phyloP scores from a whole-genome alignment of 257 asterid species.

The Lycium ferocissimum region DNA sequence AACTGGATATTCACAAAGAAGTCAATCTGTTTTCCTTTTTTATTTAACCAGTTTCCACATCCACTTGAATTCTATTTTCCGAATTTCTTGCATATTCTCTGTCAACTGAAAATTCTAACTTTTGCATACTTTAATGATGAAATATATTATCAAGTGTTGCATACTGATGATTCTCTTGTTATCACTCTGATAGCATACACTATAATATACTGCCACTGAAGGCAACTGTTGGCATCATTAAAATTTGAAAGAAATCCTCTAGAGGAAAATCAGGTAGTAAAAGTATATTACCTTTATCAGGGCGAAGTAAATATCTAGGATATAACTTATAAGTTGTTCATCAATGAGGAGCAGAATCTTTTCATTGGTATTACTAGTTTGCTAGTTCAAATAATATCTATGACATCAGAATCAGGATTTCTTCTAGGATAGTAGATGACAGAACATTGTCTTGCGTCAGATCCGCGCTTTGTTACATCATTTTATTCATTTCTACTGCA shows the following conservation, averaged over 20 bases:
- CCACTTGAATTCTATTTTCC: conserved; percentile 4
- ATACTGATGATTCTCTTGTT: conserved; percentile 2
- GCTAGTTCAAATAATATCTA: conserved; percentile 19
- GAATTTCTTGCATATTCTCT: not conserved
- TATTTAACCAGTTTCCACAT: not conserved
- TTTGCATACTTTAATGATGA: not conserved
- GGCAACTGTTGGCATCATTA: not conserved
- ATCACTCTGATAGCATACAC: not conserved
- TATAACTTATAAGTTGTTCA: conserved; percentile 13
- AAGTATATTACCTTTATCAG: conserved; percentile 4
- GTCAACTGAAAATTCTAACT: not conserved
- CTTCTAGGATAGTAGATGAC: conserved; percentile 30
- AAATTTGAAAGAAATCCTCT: not conserved
- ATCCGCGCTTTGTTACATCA: conserved; percentile 37
- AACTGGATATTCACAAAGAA: not conserved
- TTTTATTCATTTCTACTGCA: conserved; percentile 1
- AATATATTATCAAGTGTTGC: not conserved
- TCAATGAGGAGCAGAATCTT: not conserved
- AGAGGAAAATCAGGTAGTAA: not conserved
- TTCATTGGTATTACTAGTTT: not conserved
- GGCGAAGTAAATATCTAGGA: not conserved
- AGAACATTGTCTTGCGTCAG: conserved; percentile 43
- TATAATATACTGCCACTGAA: not conserved
- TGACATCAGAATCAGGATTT: conserved; percentile 26
- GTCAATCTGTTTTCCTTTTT: not conserved